Evolutionary conservation across 2,329 filamentous ascomycete species (phyloP), one percentile per base, ranked within the genome.

Genomic region (Fusarium mangiferae): DNA sequence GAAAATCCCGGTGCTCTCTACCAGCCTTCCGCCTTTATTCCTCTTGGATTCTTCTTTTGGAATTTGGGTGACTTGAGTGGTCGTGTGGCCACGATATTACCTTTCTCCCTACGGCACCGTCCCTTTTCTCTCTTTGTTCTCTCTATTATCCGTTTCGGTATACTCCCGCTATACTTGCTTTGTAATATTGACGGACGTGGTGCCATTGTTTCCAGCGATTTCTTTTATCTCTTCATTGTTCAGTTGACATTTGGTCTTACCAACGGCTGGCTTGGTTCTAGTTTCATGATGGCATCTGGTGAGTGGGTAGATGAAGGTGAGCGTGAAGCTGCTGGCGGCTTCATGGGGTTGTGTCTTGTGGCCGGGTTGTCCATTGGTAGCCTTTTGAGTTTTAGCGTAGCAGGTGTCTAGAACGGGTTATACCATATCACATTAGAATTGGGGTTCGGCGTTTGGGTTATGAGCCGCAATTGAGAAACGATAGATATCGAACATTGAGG

Each of bases 271-370:
- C 82, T 99, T 20, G 93, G 93, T 36, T 94, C 93, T 64, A 93
- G 89, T 75, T 94, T 93, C 81, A 98, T 99, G 95, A 97, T 98
- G 90, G 93, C 93, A 2, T 92, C 95, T 2, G 90, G 89, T 1
- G 90, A 93, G 75, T 96, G 91, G 89, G 95, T 98, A 2, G 91
- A 92, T 8, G 90, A 92, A 4, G 90, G 92, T 15, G 96, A 99
- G 85, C 88, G 93, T 39, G 95, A 98, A 84, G 95, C 94, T 11
- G 92, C 95, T 0, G 96, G 96, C 52, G 94, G 93, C 3, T 98
- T 98, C 81, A 98, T 99, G 96, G 93, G 93, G 7, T 82, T 98
- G 72, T 94, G 92, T 81, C 89, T 98, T n/a, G 94, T 98, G 24
- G 90, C 89, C 10, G 96, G 96, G 0, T 83, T 98, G 82, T 90